Evolutionary conservation across 768 basidiomycete genomes (phyloP), one percentile per base, ranked within the genome.

Genomic region (Glaciozyma antarctica): DNA sequence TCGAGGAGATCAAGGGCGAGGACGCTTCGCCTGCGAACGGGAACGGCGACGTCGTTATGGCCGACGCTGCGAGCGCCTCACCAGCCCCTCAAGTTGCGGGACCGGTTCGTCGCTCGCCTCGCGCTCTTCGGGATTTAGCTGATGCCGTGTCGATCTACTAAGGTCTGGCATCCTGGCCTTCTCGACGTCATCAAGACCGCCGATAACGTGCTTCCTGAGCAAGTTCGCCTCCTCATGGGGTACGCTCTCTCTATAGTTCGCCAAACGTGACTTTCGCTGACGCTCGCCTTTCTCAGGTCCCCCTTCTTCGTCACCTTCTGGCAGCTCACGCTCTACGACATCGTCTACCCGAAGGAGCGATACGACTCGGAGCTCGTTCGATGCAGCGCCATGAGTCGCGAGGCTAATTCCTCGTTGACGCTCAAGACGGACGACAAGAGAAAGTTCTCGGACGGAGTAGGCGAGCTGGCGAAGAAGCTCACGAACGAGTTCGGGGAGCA

Each of bases 251-350:
- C 30, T 21, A n/a, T 24, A 13, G 45, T 5, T 24, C 5, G 38
- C 24, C 8, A 47, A 15, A 12, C 16, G 15, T 21, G 17, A 48
- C 32, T 24, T 45, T 67, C 34, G 58, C 73, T 65, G 69, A 48
- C 47, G 58, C 53, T 16, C 45, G 32, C 19, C 30, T 17, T 61
- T 52, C 59, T 32, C 70, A 95, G 94, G 5, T 86, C 91, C 34
- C 88, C 85, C 3, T 98, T 99, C 78, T 97, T 92, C 73, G 77
- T 89, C 54, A 91, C 93, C 4, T 99, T 97, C 78, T 99, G 95
- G 95, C 93, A 97, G 75, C 77, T 98, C 59, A 87, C 90, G 1
- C 87, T 88, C 43, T 89, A 91, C 73, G 95, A 99, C 76, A 81
- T 98, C 43, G 78, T 83, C 1, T 87, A 88, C 17, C 91, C 93